phyloP scores from a whole-genome alignment of 2,329 filamentous ascomycete species.

The Colletotrichum sp. region DNA sequence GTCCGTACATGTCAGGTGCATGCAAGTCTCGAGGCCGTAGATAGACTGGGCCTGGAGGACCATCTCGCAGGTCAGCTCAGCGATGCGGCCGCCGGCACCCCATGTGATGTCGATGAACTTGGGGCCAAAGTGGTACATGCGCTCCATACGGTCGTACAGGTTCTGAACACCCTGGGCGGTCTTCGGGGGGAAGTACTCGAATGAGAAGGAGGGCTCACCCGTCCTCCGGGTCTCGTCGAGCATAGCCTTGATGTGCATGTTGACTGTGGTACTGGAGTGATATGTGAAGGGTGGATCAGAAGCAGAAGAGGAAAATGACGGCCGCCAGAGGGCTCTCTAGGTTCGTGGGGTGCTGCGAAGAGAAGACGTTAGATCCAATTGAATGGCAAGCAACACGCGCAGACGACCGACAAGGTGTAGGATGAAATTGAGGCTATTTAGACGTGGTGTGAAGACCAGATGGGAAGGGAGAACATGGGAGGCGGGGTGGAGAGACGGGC shows the following conservation, averaged over 20 bases:
- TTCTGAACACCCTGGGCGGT: constrained; percentile 98
- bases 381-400: not conserved
- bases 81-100: constrained; percentile 92
- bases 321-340: constrained; percentile 3
- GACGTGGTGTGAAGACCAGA: not conserved
- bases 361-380: constrained; percentile 5
- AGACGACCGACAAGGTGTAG: not conserved
- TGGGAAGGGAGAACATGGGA: not conserved
- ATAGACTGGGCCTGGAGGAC: constrained; percentile 93
- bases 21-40: constrained; percentile 96
- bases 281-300: not conserved
- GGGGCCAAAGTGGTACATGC: constrained; percentile 93
- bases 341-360: not conserved
- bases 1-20: constrained; percentile 98
- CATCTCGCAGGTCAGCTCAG: constrained; percentile 96
- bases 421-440: not conserved
- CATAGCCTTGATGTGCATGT: constrained; percentile 96
- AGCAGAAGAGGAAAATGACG: not conserved
- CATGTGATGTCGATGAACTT: constrained; percentile 98
- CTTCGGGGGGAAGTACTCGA: constrained; percentile 99
- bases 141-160: constrained; percentile 98
- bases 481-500: not conserved
- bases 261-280: constrained; percentile 29
- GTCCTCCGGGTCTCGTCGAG: constrained; percentile 80
- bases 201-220: constrained; percentile 90